phyloP scores from a whole-genome alignment of 2,329 filamentous ascomycete genomes.

The Laburnicola sp. region DNA sequence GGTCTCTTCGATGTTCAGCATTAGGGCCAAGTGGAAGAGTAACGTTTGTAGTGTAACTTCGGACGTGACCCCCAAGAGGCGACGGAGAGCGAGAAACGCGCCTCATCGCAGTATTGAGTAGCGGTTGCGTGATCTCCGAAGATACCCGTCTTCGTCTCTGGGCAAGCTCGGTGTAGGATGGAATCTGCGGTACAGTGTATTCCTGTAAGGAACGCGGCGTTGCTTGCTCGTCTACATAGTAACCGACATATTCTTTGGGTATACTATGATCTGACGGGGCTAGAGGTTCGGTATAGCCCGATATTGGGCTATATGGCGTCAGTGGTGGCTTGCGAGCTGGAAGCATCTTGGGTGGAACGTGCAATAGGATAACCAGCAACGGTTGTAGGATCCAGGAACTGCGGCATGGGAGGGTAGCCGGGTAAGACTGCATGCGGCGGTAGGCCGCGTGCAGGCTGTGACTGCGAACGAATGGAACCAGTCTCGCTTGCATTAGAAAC shows the following conservation, averaged over 20 bases:
- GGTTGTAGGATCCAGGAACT: constrained; percentile 34
- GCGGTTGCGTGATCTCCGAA: constrained; percentile 46
- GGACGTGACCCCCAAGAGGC: constrained; percentile 48
- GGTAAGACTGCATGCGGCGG: constrained; percentile 46
- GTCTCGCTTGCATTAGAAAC: constrained; percentile 49
- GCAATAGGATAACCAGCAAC: constrained; percentile 41
- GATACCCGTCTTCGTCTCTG: constrained; percentile 48
- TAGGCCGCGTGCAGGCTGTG: constrained; percentile 52
- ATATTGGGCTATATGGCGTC: constrained; percentile 29
- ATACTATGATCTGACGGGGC: constrained; percentile 38
- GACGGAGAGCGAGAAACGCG: constrained; percentile 52
- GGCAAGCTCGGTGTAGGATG: constrained; percentile 47
- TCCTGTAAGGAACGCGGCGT: constrained; percentile 45
- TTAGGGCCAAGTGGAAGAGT: constrained; percentile 15
- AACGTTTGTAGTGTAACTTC: constrained; percentile 45
- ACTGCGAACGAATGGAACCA: constrained; percentile 52
- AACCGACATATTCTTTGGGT: constrained; percentile 56
- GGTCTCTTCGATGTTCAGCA: constrained; percentile 30
- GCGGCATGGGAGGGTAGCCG: constrained; percentile 45
- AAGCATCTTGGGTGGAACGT: constrained; percentile 37
- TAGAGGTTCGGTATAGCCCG: constrained; percentile 24
- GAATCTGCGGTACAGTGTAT: constrained; percentile 41
- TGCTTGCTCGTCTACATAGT: constrained; percentile 52
- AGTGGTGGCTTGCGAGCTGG: constrained; percentile 20
- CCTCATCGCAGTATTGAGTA: constrained; percentile 42